Evolutionary conservation across 768 basidiomycete species (phyloP).

Genomic region (Xerocomus brunneocitrinus): DNA sequence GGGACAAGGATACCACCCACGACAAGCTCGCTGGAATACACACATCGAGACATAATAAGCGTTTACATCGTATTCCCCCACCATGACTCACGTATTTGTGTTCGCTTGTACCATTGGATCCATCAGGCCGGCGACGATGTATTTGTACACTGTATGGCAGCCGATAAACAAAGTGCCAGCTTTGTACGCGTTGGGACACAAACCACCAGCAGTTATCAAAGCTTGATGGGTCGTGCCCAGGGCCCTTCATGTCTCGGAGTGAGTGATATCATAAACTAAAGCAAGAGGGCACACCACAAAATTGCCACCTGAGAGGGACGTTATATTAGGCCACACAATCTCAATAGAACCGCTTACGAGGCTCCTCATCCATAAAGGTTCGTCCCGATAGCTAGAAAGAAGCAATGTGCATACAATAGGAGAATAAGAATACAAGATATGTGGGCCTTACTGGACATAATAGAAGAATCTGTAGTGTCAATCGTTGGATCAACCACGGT

Average conservation of each 20-base stretch:
- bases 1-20: neutral
- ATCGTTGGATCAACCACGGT: neutral
- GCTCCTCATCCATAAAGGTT: neutral
- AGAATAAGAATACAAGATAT: neutral
- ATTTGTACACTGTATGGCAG: neutral
- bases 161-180: neutral
- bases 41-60: too few relatives aligned
- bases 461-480: neutral
- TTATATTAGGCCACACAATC: neutral
- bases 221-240: neutral
- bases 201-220: neutral
- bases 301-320: neutral
- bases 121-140: neutral
- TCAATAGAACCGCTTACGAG: neutral
- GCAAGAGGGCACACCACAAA: neutral
- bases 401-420: neutral
- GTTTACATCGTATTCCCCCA: neutral
- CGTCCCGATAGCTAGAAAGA: neutral
- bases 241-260: neutral
- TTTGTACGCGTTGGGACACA: neutral
- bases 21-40: neutral
- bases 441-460: neutral
- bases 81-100: neutral
- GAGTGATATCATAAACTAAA: too few relatives aligned
- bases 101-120: neutral